These are phyloP conservation scores for Grosmannia clavigera DNA, from an alignment of 2,329 filamentous ascomycete genomes.

Conservation along the genomic window DNA sequence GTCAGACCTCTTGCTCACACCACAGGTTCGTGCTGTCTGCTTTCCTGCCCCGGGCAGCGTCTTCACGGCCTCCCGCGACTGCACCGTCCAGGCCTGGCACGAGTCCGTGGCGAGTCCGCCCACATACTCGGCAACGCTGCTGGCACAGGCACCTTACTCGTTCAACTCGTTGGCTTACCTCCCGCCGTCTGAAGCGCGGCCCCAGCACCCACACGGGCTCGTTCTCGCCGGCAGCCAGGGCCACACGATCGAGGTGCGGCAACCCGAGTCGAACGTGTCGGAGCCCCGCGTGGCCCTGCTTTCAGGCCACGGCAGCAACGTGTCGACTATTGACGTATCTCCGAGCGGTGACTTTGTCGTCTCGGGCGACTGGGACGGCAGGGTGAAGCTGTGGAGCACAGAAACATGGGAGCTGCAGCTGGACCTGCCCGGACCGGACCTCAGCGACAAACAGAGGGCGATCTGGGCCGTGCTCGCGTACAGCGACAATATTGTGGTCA, in stretches of 20 bases:
- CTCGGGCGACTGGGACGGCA: constrained; percentile 88
- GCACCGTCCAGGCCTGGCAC: constrained; percentile 79
- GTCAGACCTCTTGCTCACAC: neutral
- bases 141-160: constrained; percentile 70
- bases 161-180: constrained; percentile 76
- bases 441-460: constrained; percentile 27
- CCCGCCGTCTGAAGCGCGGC: constrained; percentile 39
- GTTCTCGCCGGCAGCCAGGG: constrained; percentile 84
- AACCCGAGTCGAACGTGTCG: constrained; percentile 50
- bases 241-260: constrained; percentile 80
- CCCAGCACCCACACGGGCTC: constrained; percentile 62
- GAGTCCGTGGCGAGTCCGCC: constrained; percentile 47
- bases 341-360: constrained; percentile 62
- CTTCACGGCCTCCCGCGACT: constrained; percentile 82
- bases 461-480: constrained; percentile 90
- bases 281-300: constrained; percentile 78
- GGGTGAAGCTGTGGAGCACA: constrained; percentile 77
- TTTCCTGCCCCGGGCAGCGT: constrained; percentile 60
- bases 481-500: constrained; percentile 68
- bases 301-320: constrained; percentile 74
- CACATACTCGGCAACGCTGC: constrained; percentile 63
- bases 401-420: constrained; percentile 70
- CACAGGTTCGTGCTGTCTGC: constrained; percentile 71
- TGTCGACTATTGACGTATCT: constrained; percentile 75
- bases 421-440: constrained; percentile 47